These are phyloP conservation scores for Exophiala oligosperma DNA, from an alignment of 2,329 filamentous ascomycete species.

Conservation along the genomic window DNA sequence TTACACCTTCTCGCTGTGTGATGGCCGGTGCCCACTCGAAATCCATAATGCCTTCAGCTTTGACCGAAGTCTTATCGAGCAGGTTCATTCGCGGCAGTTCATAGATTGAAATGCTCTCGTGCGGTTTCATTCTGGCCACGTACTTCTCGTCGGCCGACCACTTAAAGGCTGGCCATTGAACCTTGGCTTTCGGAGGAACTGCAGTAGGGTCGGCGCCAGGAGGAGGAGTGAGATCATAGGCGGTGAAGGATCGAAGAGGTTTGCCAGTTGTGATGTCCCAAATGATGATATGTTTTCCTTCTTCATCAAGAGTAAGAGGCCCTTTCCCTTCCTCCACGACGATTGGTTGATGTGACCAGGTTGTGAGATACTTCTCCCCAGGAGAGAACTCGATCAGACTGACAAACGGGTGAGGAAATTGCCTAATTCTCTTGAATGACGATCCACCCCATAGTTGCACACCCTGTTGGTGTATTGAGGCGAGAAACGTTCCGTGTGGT, in stretches of 20 bases:
- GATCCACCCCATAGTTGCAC: slow-evolving; percentile 95
- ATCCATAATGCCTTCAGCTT: slow-evolving; percentile 94
- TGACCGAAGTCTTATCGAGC: slow-evolving; percentile 86
- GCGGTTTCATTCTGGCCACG: slow-evolving; percentile 85
- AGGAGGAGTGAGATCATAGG: slow-evolving; percentile 66
- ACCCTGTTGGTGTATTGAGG: slow-evolving; percentile 92
- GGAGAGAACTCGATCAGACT: slow-evolving; percentile 97
- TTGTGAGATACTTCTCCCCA: slow-evolving; percentile 86
- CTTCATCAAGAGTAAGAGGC: slow-evolving; percentile 83
- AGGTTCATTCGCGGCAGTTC: slow-evolving; percentile 87
- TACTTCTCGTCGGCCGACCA: slow-evolving; percentile 98
- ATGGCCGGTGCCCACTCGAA: slow-evolving; percentile 96
- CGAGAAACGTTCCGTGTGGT: slow-evolving; percentile 87
- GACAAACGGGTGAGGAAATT: slow-evolving; percentile 92
- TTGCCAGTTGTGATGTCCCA: slow-evolving; percentile 93
- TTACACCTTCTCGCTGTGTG: slow-evolving; percentile 78
- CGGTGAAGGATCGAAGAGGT: slow-evolving; percentile 89
- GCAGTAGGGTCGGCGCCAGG: slow-evolving; percentile 63
- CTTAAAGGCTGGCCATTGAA: slow-evolving; percentile 98
- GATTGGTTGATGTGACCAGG: slow-evolving; percentile 94
- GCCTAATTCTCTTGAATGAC: slow-evolving; percentile 85
- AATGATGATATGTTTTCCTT: slow-evolving; percentile 98
- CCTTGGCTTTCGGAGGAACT: slow-evolving; percentile 79
- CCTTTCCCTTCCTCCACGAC: slow-evolving; percentile 86
- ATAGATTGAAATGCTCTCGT: slow-evolving; percentile 86